Evolutionary conservation across 106 monocot genomes (phyloP).

Genomic region (Alisma plantagoaquatica): DNA sequence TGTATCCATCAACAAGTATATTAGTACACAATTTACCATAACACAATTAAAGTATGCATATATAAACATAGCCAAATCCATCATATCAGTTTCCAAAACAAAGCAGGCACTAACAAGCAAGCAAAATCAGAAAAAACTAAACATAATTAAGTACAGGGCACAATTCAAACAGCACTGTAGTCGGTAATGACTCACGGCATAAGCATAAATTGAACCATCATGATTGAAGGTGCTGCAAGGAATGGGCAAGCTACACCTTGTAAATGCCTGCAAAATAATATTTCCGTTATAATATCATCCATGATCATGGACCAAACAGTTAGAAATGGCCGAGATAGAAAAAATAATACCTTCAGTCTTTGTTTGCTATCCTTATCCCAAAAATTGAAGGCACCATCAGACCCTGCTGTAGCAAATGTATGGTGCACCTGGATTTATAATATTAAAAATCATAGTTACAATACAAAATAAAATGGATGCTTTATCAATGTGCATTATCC

Average conservation of each 20-base stretch:
- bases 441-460: too few species aligned
- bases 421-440: constrained; percentile 94
- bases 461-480: too few species aligned
- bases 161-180: neutral
- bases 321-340: neutral
- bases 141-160: neutral
- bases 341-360: constrained; percentile 90
- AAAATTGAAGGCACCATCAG: constrained; percentile 96
- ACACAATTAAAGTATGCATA: neutral
- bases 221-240: constrained; percentile 86
- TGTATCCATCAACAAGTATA: constrained; percentile 11
- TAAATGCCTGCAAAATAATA: constrained; percentile 34
- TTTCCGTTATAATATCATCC: neutral
- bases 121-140: neutral
- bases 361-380: constrained; percentile 99
- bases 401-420: constrained; percentile 93
- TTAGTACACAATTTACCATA: neutral
- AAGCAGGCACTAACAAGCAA: too few species aligned
- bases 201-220: constrained; percentile 90
- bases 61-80: too few species aligned
- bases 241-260: constrained; percentile 60
- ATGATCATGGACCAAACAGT: neutral
- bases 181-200: constrained; percentile 39
- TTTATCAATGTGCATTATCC: too few species aligned
- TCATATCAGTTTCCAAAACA: too few species aligned